Base-by-base conservation (phyloP, 345 rosid species). In the Arabidopsis arenosa region DNA sequence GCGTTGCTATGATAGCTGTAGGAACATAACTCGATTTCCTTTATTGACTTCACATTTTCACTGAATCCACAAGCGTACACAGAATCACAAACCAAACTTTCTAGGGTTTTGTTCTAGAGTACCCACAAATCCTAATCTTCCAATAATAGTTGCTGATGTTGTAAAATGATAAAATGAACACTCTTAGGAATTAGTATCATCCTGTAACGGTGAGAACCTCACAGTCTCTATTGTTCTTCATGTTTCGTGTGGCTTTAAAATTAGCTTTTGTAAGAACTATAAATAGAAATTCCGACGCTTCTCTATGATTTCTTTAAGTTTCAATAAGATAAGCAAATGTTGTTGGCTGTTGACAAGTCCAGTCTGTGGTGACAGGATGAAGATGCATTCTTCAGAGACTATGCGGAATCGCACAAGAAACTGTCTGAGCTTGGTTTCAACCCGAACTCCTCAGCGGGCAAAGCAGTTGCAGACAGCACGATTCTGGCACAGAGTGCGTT, bases 351-450 rank as follows among this genome's bases (percentile, higher is more conserved):
- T 55, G 32, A 36, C 43, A 39, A 60, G 43, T 17, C 57, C 11
- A 15, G 0, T n/a, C 2, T 59, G 52, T 40, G 9, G 21, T 82
- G 77, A 18, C 86, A 94, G 97, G 98, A 92, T 54, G 97, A 92
- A 81, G 97, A 89, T 32, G 87, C 86, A 55, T 89, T 94, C 85
- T 92, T 90, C 52, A 85, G 73, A 77, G 97, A 90, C 61, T 95
- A 90, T 33, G 92, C 88, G 0, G 81, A 59, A 28, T 86, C 99
- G 0, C 97, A 92, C 72, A 92, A 92, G 89, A 95, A 86, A 79
- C 97, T 94, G 54, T 94, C 97, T 0, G 99, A 92, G 74, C 90
- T 92, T 17, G 95, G 97, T 41, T 94, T 92, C 72, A 68, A 72
- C 52, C 89, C 87, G 4, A 40, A 63, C 21, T 74, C 85, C 53